These are phyloP conservation scores for Deinandra increscens DNA, from an alignment of 129 eudicot species.

Conservation along the genomic window DNA sequence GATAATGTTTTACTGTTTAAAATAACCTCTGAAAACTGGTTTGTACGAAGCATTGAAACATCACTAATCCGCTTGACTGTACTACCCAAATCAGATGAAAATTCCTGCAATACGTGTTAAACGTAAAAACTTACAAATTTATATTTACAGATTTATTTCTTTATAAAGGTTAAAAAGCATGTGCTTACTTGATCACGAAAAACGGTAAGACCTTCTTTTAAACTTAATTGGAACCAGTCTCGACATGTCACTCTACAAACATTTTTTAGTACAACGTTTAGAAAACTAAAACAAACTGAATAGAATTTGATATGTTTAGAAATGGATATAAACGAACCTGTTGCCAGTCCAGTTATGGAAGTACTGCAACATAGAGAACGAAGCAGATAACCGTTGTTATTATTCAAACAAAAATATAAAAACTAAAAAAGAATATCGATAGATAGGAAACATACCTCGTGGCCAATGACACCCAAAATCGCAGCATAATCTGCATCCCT, in stretches of 20 bases:
- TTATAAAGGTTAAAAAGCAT: background rate
- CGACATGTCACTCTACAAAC: constrained; percentile 87
- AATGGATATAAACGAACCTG: constrained; percentile 51
- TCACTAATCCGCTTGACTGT: constrained; percentile 90
- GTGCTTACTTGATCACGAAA: constrained; percentile 90
- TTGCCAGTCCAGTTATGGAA: constrained; percentile 99
- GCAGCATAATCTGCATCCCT: constrained; percentile 96
- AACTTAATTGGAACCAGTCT: constrained; percentile 96
- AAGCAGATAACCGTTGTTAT: constrained; percentile 6
- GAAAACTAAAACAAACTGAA: background rate
- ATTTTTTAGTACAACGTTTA: constrained; percentile 3
- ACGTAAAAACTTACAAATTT: background rate
- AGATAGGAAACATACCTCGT: constrained; percentile 59
- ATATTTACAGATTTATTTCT: background rate
- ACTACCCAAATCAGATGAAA: constrained; percentile 96
- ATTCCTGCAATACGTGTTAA: constrained; percentile 55
- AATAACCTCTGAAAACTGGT: constrained; percentile 83
- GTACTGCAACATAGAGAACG: constrained; percentile 53
- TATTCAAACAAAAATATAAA: background rate
- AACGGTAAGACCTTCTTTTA: constrained; percentile 98
- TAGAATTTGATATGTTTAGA: background rate
- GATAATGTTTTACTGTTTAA: background rate
- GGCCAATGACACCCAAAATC: constrained; percentile 94
- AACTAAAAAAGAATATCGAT: background rate
- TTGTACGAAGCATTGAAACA: constrained; percentile 77